These are phyloP conservation scores for Arctium minus DNA, from an alignment of 129 eudicot species.

Conservation along the genomic window DNA sequence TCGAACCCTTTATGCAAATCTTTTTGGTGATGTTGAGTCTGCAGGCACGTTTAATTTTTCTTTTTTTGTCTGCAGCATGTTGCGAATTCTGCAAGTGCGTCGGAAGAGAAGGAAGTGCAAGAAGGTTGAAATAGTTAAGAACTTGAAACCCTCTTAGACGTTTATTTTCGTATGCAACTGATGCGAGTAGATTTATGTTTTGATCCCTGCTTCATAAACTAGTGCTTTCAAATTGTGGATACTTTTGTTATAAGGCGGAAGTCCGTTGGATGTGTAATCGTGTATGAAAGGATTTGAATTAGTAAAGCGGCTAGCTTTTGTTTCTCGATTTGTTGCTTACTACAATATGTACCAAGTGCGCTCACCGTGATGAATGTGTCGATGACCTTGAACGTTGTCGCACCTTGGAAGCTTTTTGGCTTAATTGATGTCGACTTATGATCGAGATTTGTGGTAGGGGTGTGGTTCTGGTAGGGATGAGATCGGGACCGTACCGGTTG, in stretches of 20 bases:
- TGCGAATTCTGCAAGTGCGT: conserved; percentile 2
- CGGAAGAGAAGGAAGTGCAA: conserved; percentile 25
- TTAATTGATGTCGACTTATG: neutral
- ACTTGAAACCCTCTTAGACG: neutral
- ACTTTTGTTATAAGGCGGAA: neutral
- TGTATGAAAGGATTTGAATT: neutral
- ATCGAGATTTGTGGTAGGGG: neutral
- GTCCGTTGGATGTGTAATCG: neutral
- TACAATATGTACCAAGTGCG: too few species aligned
- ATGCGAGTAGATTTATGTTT: conserved; percentile 18
- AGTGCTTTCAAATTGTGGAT: neutral
- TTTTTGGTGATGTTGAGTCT: neutral
- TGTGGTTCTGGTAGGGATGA: neutral
- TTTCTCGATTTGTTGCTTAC: neutral
- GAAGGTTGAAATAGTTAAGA: conserved; percentile 13
- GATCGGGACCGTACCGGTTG: too few species aligned
- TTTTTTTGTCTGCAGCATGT: conserved; percentile 10
- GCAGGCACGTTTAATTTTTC: neutral
- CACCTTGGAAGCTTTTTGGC: neutral
- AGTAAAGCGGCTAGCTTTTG: neutral
- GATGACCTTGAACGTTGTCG: neutral
- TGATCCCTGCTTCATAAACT: conserved; percentile 19
- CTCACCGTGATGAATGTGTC: neutral
- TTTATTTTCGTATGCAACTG: neutral
- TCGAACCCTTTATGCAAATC: neutral